These are phyloP conservation scores for Neodidymelliopsis sp. DNA, from an alignment of 2,329 filamentous ascomycete genomes.

Conservation along the genomic window DNA sequence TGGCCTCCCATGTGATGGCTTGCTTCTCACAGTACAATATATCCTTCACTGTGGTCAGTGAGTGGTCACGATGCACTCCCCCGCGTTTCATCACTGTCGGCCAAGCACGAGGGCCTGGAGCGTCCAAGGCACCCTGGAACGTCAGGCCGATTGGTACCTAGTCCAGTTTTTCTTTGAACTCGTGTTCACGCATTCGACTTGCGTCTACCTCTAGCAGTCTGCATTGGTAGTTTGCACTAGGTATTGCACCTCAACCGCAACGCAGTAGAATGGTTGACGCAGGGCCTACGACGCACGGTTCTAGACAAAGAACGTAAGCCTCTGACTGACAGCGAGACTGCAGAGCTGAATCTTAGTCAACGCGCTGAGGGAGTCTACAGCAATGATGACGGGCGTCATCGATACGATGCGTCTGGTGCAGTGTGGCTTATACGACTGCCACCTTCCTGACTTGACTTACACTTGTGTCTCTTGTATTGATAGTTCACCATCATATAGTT, in stretches of 20 bases:
- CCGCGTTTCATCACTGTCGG: slow-evolving; percentile 11
- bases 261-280: neutral
- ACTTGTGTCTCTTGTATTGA: too few relatives aligned
- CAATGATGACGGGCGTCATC: neutral
- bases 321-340: too few relatives aligned
- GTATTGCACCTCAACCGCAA: neutral
- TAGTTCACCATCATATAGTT: too few relatives aligned
- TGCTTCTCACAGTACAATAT: too few relatives aligned
- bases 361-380: too few relatives aligned
- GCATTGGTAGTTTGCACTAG: neutral
- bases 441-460: too few relatives aligned
- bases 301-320: too few relatives aligned
- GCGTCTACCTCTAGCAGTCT: neutral
- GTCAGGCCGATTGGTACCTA: too few relatives aligned
- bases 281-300: neutral
- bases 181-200: neutral
- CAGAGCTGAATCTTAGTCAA: too few relatives aligned
- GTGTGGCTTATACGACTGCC: neutral
- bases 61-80: slow-evolving; percentile 8
- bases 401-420: neutral
- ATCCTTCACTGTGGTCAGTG: too few relatives aligned
- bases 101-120: slow-evolving; percentile 4
- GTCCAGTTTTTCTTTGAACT: neutral
- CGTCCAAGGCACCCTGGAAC: neutral
- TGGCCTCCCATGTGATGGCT: neutral